Percentiles rank a stretch among this genome's conserved stretches.
These are phyloP conservation scores for Cryptococcus deneoformans DNA, from an alignment of 1,284 basidiomycete genomes.

Conservation along the genomic window DNA sequence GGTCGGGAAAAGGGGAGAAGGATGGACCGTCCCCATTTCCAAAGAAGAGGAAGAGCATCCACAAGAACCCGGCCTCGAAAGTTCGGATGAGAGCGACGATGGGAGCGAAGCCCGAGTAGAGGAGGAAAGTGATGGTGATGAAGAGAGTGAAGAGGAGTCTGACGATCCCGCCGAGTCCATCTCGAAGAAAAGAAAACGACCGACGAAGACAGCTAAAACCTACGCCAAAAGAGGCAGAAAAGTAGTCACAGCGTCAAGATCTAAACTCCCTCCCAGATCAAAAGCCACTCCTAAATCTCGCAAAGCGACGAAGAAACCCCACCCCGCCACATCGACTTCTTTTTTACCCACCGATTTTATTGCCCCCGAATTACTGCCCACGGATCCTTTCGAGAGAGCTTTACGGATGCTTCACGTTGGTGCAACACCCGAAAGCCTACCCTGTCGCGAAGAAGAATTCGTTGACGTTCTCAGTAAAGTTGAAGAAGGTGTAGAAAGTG, in stretches of 20 bases:
- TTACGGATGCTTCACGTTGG: conserved; percentile 92
- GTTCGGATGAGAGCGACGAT: conserved; percentile 9
- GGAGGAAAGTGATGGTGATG: conserved; percentile 18
- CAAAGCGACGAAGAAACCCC: conserved; percentile 10
- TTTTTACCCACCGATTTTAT: conserved; percentile 28
- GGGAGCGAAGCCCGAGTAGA: conserved; percentile 15
- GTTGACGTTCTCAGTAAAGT: conserved; percentile 71
- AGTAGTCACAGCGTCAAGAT: background rate
- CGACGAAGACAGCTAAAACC: conserved; percentile 5
- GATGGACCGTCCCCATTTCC: conserved; percentile 25
- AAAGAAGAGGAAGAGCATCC: conserved; percentile 1
- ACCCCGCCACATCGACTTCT: conserved; percentile 31
- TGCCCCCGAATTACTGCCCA: conserved; percentile 53
- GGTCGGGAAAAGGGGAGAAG: conserved; percentile 22
- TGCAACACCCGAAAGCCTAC: conserved; percentile 82
- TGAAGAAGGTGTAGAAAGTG: conserved; percentile 83
- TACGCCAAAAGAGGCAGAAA: background rate
- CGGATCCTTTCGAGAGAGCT: conserved; percentile 76
- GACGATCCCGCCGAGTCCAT: background rate
- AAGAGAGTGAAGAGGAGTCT: conserved; percentile 1
- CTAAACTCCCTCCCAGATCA: conserved; percentile 5
- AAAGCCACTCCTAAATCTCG: conserved; percentile 2
- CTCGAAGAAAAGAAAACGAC: conserved; percentile 8
- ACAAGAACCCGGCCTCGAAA: background rate
- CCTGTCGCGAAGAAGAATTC: conserved; percentile 88